Percentiles rank a stretch among this genome's conserved stretches.
Evolutionary conservation across 495 filamentous ascomycete species (phyloP).

Genomic region (Xylaria nigripes): DNA sequence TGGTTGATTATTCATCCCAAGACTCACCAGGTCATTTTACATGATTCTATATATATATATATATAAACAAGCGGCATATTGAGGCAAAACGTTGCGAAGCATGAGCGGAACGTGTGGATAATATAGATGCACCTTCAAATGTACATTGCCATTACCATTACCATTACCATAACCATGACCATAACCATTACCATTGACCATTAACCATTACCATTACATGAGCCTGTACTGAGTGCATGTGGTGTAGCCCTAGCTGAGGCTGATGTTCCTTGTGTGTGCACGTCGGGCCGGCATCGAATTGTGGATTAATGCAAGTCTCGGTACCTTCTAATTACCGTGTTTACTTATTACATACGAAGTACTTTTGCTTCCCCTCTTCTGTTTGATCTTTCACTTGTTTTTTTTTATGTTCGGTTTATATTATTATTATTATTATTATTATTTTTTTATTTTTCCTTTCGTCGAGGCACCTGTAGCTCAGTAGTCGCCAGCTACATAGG

Average conservation of each 20-base stretch:
- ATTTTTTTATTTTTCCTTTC: neutral
- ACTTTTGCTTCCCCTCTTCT: neutral
- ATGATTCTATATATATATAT: neutral
- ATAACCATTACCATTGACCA: no score
- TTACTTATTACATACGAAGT: neutral
- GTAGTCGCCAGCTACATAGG: neutral
- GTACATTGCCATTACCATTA: no score
- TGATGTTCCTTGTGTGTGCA: neutral
- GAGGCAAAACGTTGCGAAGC: neutral
- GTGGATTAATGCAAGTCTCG: slow-evolving; percentile 12
- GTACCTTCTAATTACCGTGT: slow-evolving; percentile 1
- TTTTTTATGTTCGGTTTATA: no score
- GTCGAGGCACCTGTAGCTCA: neutral
- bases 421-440: no score
- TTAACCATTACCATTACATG: neutral
- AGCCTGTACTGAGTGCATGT: neutral
- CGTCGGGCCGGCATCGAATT: neutral
- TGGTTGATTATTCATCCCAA: neutral
- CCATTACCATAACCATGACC: no score
- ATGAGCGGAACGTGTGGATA: neutral
- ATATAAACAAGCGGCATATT: neutral
- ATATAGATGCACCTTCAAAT: no score
- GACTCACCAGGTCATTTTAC: neutral
- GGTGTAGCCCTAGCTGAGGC: neutral
- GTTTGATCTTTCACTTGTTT: neutral